Conservation (phyloP, 2,329 filamentous ascomycete species). For the Fusarium begoniae region DNA sequence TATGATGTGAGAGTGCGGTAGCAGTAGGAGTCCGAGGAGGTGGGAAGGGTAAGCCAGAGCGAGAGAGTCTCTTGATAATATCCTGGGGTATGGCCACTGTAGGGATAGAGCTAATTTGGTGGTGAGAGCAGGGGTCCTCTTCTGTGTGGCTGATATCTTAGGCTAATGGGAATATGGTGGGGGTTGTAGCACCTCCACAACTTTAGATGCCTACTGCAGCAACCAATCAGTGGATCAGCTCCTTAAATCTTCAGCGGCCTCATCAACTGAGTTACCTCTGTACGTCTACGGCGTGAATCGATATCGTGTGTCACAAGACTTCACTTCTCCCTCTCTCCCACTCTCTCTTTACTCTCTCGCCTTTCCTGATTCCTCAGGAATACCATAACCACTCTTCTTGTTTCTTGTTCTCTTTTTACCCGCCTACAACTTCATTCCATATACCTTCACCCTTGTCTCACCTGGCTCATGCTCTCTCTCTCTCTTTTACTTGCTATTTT, state of each 20-base stretch:
- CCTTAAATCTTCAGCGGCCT: constrained; percentile 23
- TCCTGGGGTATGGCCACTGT: constrained; percentile 13
- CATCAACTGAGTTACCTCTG: neutral
- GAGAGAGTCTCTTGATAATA: constrained; percentile 12
- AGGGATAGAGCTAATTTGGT: constrained; percentile 10
- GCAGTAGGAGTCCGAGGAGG: constrained; percentile 5
- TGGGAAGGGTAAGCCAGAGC: constrained; percentile 10
- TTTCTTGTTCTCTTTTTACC: neutral
- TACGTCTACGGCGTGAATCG: constrained; percentile 11
- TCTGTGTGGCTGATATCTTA: constrained; percentile 30
- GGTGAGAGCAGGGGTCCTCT: constrained; percentile 20
- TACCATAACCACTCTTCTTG: neutral
- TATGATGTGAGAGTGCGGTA: neutral
- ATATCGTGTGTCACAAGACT: constrained; percentile 4
- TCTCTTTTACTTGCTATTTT: constrained; percentile 8
- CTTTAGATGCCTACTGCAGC: constrained; percentile 1
- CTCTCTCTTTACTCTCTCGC: neutral
- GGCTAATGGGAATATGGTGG: constrained; percentile 26
- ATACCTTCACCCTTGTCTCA: constrained; percentile 3
- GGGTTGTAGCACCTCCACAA: neutral
- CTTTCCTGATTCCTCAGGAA: neutral
- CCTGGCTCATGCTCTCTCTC: constrained; percentile 25
- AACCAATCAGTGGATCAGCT: constrained; percentile 6
- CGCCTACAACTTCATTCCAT: neutral
- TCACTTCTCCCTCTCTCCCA: neutral